Conservation (phyloP, 345 rosid species). For the Eucalyptus marginata region DNA sequence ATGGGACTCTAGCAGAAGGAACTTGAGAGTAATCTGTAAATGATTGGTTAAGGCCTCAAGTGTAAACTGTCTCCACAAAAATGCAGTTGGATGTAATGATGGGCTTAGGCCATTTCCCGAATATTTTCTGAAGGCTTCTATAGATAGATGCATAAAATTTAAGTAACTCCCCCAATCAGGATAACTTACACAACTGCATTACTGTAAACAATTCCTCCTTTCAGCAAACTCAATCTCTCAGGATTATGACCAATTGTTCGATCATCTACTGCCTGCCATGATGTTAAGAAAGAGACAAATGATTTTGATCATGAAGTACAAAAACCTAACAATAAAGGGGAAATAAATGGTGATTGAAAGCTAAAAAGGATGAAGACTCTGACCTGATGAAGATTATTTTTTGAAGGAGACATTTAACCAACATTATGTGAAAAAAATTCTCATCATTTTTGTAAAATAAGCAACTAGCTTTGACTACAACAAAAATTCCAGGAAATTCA, state of each 20-base stretch:
- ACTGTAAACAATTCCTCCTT: constrained; percentile 53
- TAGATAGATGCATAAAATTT: background rate
- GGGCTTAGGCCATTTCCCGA: background rate
- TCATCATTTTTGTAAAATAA: background rate
- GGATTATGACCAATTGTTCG: constrained; percentile 59
- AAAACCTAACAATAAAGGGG: background rate
- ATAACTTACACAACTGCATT: constrained; percentile 45
- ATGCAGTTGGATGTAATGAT: background rate
- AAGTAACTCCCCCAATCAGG: background rate
- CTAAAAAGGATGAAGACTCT: background rate
- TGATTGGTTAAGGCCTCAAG: background rate
- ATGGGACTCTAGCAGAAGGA: background rate
- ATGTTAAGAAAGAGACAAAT: background rate
- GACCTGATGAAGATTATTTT: background rate
- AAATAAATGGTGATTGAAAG: background rate
- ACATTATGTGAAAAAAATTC: background rate
- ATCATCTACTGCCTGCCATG: constrained; percentile 45
- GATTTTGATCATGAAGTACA: background rate
- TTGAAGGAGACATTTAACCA: background rate
- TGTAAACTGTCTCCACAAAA: background rate
- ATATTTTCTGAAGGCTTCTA: background rate
- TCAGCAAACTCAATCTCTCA: constrained; percentile 46
- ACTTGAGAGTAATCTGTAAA: background rate
- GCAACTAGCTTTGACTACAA: background rate
- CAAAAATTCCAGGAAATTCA: background rate